Conservation (phyloP, 2,329 filamentous ascomycete genomes). For the Trichoderma hamatum region DNA sequence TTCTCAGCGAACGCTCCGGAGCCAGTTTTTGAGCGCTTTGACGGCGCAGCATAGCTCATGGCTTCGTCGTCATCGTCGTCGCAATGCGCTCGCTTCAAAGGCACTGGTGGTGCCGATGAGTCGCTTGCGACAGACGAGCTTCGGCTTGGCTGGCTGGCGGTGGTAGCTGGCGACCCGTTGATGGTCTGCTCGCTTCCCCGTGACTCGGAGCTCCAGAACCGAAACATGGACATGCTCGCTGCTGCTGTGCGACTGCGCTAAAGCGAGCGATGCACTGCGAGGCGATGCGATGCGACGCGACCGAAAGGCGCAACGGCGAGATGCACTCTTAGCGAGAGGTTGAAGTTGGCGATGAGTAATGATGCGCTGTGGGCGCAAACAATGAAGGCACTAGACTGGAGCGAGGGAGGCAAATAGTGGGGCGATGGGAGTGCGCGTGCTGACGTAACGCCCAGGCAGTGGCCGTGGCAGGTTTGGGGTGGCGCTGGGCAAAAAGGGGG, state of each 20-base stretch:
- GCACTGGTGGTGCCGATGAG: constrained; percentile 31
- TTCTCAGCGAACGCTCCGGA: constrained; percentile 31
- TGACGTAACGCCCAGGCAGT: constrained; percentile 39
- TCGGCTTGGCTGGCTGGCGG: constrained; percentile 35
- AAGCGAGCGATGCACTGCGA: constrained; percentile 23
- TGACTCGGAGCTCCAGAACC: constrained; percentile 62
- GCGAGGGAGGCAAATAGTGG: constrained; percentile 27
- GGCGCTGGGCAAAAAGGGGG: constrained; percentile 28
- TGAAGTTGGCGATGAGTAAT: constrained; percentile 13
- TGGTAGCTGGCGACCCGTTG: constrained; percentile 48
- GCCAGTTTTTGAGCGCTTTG: constrained; percentile 49
- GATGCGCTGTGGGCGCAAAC: constrained; percentile 10
- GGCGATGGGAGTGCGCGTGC: constrained; percentile 33
- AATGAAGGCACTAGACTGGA: constrained; percentile 24
- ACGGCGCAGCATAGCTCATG: constrained; percentile 34
- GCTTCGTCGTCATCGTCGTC: constrained; percentile 30
- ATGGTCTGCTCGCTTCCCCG: constrained; percentile 59
- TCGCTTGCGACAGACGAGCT: constrained; percentile 39
- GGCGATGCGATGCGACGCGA: constrained; percentile 34
- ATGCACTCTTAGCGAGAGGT: constrained; percentile 1
- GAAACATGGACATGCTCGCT: constrained; percentile 59
- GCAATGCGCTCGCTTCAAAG: constrained; percentile 41
- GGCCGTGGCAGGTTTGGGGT: constrained; percentile 15
- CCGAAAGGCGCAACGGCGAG: constrained; percentile 27
- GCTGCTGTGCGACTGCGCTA: constrained; percentile 25